Evolutionary conservation across 2,329 filamentous ascomycete genomes (phyloP).

Genomic region (Arthroderma sp.): DNA sequence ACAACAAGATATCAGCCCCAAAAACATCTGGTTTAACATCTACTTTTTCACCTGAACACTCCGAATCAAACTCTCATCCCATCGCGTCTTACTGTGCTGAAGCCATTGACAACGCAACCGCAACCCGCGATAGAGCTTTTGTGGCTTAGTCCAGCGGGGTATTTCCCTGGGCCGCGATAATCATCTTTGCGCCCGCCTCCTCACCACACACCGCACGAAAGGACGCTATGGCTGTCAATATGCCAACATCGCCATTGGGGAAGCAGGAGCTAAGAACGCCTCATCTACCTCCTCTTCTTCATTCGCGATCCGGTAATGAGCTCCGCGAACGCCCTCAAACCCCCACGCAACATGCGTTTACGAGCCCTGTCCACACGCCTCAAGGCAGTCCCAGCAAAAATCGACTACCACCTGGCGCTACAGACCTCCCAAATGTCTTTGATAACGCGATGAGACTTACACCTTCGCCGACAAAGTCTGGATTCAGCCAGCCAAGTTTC

Average conservation of each 20-base stretch:
- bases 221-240: conserved; percentile 22
- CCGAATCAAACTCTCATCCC: too few species aligned
- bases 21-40: too few species aligned
- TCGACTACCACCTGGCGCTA: conserved; percentile 33
- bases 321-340: conserved; percentile 34
- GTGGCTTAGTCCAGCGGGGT: too few species aligned
- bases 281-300: conserved; percentile 34
- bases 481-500: conserved; percentile 26
- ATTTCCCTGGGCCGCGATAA: not conserved
- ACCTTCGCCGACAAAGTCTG: conserved; percentile 31
- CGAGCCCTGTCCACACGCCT: conserved; percentile 35
- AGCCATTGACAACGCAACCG: too few species aligned
- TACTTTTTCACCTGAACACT: too few species aligned
- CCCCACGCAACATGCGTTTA: conserved; percentile 32
- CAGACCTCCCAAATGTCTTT: conserved; percentile 37
- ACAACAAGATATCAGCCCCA: too few species aligned
- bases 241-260: conserved; percentile 20
- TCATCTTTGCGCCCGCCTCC: not conserved
- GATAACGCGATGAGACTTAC: conserved; percentile 38
- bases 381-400: conserved; percentile 41
- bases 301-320: conserved; percentile 36
- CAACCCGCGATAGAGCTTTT: too few species aligned
- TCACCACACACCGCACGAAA: not conserved
- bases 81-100: too few species aligned
- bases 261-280: conserved; percentile 27